phyloP scores from a whole-genome alignment of 176 grass and related monocot genomes.

The Eleusine indica region DNA sequence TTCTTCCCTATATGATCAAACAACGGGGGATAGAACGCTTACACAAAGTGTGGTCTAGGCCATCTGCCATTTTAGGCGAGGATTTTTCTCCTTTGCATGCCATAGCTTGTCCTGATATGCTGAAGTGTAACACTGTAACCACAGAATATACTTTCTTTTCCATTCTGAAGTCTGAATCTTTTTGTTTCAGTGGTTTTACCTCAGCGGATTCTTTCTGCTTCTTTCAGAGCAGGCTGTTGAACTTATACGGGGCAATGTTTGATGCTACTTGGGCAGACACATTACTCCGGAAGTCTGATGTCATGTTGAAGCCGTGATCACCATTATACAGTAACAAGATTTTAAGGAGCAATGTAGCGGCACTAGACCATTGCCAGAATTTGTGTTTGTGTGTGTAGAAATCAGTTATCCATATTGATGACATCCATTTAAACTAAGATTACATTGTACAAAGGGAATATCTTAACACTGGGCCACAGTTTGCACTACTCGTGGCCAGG shows the following conservation, averaged over 20 bases:
- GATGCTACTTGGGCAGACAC: background rate
- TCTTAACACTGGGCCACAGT: slow-evolving; percentile 23
- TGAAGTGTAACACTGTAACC: background rate
- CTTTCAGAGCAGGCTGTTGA: background rate
- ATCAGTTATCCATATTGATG: background rate
- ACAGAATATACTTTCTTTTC: background rate
- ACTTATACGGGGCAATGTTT: background rate
- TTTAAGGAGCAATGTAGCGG: background rate
- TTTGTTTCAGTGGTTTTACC: background rate
- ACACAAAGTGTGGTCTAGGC: background rate
- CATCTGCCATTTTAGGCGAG: background rate
- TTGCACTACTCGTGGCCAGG: slow-evolving; percentile 14
- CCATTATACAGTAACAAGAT: background rate
- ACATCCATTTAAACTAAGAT: background rate
- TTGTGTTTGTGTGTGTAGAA: background rate
- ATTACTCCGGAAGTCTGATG: slow-evolving; percentile 23
- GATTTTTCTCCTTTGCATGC: background rate
- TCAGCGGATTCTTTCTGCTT: background rate
- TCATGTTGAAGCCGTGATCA: background rate
- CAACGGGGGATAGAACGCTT: background rate
- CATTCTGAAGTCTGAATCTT: background rate
- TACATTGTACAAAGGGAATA: background rate
- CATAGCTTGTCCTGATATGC: background rate
- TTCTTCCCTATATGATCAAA: background rate
- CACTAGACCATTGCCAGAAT: background rate